Percentiles rank a stretch among this genome's conserved stretches.
These are phyloP conservation scores for Apiotrichum sp. DNA, from an alignment of 1,284 basidiomycete species.

Conservation along the genomic window DNA sequence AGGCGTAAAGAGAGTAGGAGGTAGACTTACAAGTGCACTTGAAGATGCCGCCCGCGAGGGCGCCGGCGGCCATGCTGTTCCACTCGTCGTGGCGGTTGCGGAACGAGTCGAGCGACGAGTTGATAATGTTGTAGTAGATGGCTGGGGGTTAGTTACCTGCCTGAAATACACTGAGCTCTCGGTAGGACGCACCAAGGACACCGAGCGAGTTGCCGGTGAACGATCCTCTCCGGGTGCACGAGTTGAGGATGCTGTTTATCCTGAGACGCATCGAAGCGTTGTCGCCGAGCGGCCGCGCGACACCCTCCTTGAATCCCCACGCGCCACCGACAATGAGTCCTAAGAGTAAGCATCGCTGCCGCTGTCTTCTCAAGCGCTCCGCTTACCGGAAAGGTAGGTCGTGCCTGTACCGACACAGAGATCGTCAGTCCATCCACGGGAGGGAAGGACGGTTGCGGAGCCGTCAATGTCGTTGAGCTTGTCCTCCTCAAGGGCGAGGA, in stretches of 20 bases:
- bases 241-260: slow-evolving; percentile 95
- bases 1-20: too few relatives aligned
- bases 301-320: slow-evolving; percentile 94
- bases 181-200: slow-evolving; percentile 68
- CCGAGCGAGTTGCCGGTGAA: slow-evolving; percentile 99
- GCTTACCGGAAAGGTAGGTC: slow-evolving; percentile 93
- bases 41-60: slow-evolving; percentile 81
- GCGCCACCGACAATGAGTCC: slow-evolving; percentile 88
- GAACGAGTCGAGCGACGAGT: slow-evolving; percentile 82
- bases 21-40: slow-evolving; percentile 77
- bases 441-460: slow-evolving; percentile 76
- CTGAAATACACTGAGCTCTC: too few relatives aligned
- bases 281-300: slow-evolving; percentile 68
- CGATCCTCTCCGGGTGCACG: slow-evolving; percentile 89
- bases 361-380: slow-evolving; percentile 48
- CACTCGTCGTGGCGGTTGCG: slow-evolving; percentile 87
- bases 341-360: slow-evolving; percentile 54
- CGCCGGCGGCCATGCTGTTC: slow-evolving; percentile 89
- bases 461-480: slow-evolving; percentile 82
- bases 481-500: slow-evolving; percentile 87
- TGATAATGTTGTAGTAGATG: slow-evolving; percentile 92
- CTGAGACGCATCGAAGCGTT: slow-evolving; percentile 68
- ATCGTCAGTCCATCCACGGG: slow-evolving; percentile 98
- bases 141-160: slow-evolving; percentile 51
- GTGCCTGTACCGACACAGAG: slow-evolving; percentile 98